Conservation (phyloP, 352 stramenopile species). For the Phytophthora foliorum region DNA sequence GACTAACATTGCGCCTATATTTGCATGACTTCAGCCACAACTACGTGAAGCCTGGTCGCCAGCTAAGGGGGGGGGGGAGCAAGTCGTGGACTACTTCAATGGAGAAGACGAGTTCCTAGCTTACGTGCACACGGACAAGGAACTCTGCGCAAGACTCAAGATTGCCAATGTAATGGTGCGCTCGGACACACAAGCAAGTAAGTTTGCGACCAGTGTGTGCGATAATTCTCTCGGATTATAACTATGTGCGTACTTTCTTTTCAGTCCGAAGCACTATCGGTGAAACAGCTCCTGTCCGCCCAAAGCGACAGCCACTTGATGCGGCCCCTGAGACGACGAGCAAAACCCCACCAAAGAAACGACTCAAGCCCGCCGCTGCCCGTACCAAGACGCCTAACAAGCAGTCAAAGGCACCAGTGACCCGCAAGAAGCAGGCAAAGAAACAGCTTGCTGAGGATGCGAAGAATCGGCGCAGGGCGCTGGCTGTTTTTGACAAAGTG, state of each 20-base stretch:
- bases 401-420: too few species aligned
- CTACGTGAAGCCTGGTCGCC: constrained; percentile 9
- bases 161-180: constrained; percentile 3
- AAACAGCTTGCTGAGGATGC: constrained; percentile 6
- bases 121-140: not conserved
- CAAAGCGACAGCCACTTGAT: too few species aligned
- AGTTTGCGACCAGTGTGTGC: not conserved
- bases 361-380: not conserved
- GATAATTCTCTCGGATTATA: not conserved
- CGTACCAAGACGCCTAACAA: not conserved
- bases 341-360: not conserved
- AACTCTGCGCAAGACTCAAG: constrained; percentile 1
- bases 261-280: not conserved
- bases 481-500: constrained; percentile 10
- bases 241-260: too few species aligned
- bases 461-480: too few species aligned
- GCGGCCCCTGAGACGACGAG: too few species aligned
- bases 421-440: not conserved
- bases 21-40: constrained; percentile 1
- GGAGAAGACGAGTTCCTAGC: constrained; percentile 4
- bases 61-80: not conserved
- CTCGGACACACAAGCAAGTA: not conserved
- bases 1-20: too few species aligned
- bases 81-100: constrained; percentile 13
- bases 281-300: not conserved